These are phyloP conservation scores for Corynespora cassiicola DNA, from an alignment of 2,329 filamentous ascomycete genomes.

Conservation along the genomic window DNA sequence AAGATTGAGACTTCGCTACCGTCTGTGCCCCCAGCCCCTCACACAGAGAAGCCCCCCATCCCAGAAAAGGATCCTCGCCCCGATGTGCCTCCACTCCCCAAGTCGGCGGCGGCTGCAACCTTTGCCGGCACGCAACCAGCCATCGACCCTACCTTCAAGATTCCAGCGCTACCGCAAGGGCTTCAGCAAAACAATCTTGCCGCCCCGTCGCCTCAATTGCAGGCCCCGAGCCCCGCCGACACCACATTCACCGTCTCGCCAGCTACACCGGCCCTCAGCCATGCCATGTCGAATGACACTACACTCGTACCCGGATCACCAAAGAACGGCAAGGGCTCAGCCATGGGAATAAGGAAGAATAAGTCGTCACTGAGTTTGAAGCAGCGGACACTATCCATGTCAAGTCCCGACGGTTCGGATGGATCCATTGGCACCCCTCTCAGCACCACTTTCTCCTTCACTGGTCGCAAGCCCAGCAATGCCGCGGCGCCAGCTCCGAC, in stretches of 20 bases:
- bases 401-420: slow-evolving; percentile 66
- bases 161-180: slow-evolving; percentile 38
- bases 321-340: slow-evolving; percentile 37
- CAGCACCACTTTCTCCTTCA: slow-evolving; percentile 68
- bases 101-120: slow-evolving; percentile 40
- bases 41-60: slow-evolving; percentile 42
- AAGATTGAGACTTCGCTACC: slow-evolving; percentile 79
- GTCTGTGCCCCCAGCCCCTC: slow-evolving; percentile 39
- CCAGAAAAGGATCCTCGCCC: slow-evolving; percentile 39
- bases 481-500: slow-evolving; percentile 71
- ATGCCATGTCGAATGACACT: slow-evolving; percentile 53
- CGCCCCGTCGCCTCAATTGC: slow-evolving; percentile 38
- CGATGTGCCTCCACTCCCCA: slow-evolving; percentile 40
- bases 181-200: slow-evolving; percentile 29
- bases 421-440: slow-evolving; percentile 77
- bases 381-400: slow-evolving; percentile 74
- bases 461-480: slow-evolving; percentile 55
- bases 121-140: slow-evolving; percentile 32
- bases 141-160: slow-evolving; percentile 37
- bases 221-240: slow-evolving; percentile 50
- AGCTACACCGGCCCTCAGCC: slow-evolving; percentile 41
- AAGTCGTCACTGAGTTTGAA: slow-evolving; percentile 69
- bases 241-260: slow-evolving; percentile 49
- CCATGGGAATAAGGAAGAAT: slow-evolving; percentile 53
- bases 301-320: slow-evolving; percentile 44